phyloP scores from a whole-genome alignment of 2,329 filamentous ascomycete species.

The Clonostachys rhizophaga region DNA sequence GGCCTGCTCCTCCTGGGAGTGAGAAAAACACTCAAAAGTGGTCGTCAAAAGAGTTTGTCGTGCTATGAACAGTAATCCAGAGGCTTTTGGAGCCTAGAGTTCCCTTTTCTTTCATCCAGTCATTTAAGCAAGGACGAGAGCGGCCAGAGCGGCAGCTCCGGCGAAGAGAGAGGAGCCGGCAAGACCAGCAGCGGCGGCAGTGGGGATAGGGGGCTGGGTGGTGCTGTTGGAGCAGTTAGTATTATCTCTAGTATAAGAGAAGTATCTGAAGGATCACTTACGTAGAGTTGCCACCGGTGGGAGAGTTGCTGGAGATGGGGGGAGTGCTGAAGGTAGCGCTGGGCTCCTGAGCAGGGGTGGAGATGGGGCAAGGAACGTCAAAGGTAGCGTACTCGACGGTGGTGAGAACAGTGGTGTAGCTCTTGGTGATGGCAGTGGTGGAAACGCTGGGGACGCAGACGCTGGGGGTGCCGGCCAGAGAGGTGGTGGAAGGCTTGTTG shows the following conservation, averaged over 20 bases:
- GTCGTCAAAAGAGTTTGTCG: no score
- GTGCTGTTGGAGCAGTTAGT: constrained; percentile 5
- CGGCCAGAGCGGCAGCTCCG: constrained; percentile 48
- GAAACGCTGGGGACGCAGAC: constrained; percentile 27
- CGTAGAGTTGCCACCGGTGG: constrained; percentile 25
- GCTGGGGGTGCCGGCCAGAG: constrained; percentile 2
- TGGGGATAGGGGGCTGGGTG: constrained; percentile 30
- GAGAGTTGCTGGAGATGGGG: constrained; percentile 30
- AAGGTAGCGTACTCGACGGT: constrained; percentile 48
- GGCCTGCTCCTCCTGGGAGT: no score
- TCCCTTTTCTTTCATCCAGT: no score
- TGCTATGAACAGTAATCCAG: no score
- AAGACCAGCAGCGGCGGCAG: constrained; percentile 47
- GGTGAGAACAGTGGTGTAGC: constrained; percentile 50
- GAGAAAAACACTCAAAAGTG: no score
- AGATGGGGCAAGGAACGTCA: constrained; percentile 24
- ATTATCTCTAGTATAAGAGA: constrained; percentile 1
- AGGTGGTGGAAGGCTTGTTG: constrained; percentile 9
- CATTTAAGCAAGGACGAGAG: constrained; percentile 50
- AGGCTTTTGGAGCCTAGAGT: no score
- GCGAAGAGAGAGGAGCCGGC: constrained; percentile 49
- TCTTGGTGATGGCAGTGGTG: constrained; percentile 49
- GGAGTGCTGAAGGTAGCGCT: constrained; percentile 8
- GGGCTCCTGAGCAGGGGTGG: constrained; percentile 4
- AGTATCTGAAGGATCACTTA: constrained; percentile 15